Base-by-base conservation (phyloP, 2,329 filamentous ascomycete species). In the Botrytis galanthina region DNA sequence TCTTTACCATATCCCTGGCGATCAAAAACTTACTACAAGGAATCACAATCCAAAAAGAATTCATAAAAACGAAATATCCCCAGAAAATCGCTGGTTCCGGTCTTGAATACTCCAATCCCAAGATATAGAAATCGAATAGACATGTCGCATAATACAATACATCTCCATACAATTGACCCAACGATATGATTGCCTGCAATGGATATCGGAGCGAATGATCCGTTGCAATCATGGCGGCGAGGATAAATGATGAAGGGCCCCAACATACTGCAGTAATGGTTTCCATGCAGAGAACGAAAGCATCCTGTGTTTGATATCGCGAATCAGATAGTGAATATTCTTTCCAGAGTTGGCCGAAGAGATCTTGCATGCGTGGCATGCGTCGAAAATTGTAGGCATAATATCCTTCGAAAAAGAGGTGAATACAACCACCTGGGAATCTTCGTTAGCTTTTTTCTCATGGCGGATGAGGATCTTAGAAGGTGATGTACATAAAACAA, bases 281-380 rank as follows among this genome's bases (percentile, higher is more conserved):
- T 79, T 89, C 87, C 85, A 88, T 88, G 77, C 83, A 84, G 39
- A 87, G 82, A n/a, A 87, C 80, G 75, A 88, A 87, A 32, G 85
- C 78, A 77, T 88, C 86, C 29, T 81, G 82, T 1, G 84, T 86
- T 59, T 88, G 81, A 78, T 88, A 89, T 75, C 87, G 84, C 4
- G 86, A 88, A 79, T 88, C 87, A 10, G 86, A 87, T 46, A 87
- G 82, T 4, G 87, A 83, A 80, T 88, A 88, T 75, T 88, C 87
- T 77, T 88, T 89, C 87, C 87, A 88, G 1, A 87, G 82, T 79
- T 89, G 86, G n/a, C 83, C 86, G 60, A 88, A 85, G 57, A 87
- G 77, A 76, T 84, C 80, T 29, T 78, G 79, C 59, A 79, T 79
- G 46, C 80, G 77, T 44, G 82, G 83, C 78, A 88, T 83, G 73